Conservation (phyloP, 1,284 basidiomycete species). For the Apiotrichum brassicae region DNA sequence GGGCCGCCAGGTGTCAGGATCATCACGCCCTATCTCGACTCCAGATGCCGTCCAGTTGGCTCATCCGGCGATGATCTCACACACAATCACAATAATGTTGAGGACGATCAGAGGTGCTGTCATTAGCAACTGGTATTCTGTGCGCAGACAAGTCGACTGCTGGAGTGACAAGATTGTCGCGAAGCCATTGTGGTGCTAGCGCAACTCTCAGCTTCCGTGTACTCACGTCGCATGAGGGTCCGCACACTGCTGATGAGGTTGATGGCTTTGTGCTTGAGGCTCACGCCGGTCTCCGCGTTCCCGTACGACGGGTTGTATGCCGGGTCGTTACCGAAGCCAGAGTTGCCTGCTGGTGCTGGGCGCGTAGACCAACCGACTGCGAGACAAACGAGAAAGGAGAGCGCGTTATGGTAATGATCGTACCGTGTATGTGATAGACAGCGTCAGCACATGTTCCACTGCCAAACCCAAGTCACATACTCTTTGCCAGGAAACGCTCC, state of each 20-base stretch:
- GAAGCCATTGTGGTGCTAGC: too few species aligned
- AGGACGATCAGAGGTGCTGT: not conserved
- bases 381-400: not conserved
- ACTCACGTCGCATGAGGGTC: constrained; percentile 88
- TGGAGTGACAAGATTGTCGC: too few species aligned
- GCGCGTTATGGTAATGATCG: too few species aligned
- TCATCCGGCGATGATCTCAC: not conserved
- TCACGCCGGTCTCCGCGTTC: constrained; percentile 51
- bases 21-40: too few species aligned
- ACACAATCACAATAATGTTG: constrained; percentile 1
- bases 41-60: too few species aligned
- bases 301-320: constrained; percentile 44
- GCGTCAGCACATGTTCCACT: not conserved
- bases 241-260: constrained; percentile 89
- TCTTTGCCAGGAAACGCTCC: constrained; percentile 86
- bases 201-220: too few species aligned
- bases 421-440: not conserved
- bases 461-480: constrained; percentile 53
- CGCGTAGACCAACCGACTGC: constrained; percentile 89
- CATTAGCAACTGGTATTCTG: too few species aligned
- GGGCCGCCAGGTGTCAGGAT: too few species aligned
- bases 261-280: constrained; percentile 78
- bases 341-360: constrained; percentile 46
- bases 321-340: constrained; percentile 41
- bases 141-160: too few species aligned